Evolutionary conservation across 495 filamentous ascomycete species (phyloP).

Genomic region (Mytilinidion resinicola): DNA sequence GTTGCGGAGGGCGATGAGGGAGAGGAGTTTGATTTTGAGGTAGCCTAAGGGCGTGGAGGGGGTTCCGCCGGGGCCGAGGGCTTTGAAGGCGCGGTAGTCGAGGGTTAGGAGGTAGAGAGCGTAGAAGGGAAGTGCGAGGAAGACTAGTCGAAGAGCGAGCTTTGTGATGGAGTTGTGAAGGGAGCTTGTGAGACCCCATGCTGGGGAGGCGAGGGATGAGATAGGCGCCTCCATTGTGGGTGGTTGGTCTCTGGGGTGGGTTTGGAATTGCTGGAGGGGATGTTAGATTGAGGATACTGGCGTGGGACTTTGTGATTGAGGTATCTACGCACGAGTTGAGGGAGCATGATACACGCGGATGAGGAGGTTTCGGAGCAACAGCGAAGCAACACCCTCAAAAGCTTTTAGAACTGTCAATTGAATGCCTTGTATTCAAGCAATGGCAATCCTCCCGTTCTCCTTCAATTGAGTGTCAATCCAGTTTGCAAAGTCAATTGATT

Average conservation of each 20-base stretch:
- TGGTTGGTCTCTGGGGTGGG: background rate
- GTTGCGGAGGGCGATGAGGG: slow-evolving; percentile 46
- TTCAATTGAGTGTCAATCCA: no score
- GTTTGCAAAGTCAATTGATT: no score
- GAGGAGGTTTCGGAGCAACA: no score
- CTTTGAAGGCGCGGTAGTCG: slow-evolving; percentile 71
- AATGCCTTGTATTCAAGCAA: no score
- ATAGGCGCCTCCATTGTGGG: background rate
- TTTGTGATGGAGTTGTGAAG: slow-evolving; percentile 2
- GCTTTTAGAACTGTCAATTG: no score
- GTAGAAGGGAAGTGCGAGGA: slow-evolving; percentile 39
- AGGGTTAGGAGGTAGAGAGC: slow-evolving; percentile 53
- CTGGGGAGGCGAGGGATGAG: background rate
- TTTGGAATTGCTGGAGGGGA: background rate
- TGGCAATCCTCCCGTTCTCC: no score
- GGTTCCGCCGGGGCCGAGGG: slow-evolving; percentile 74
- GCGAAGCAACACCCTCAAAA: no score
- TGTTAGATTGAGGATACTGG: background rate
- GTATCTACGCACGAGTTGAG: no score
- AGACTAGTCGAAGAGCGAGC: slow-evolving; percentile 3
- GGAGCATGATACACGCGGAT: no score
- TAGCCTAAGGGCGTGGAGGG: slow-evolving; percentile 54
- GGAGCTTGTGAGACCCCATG: background rate
- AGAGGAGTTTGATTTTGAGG: slow-evolving; percentile 57
- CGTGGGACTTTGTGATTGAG: background rate